phyloP scores from a whole-genome alignment of 2,329 filamentous ascomycete species.

The Pseudogymnoascus sp. region DNA sequence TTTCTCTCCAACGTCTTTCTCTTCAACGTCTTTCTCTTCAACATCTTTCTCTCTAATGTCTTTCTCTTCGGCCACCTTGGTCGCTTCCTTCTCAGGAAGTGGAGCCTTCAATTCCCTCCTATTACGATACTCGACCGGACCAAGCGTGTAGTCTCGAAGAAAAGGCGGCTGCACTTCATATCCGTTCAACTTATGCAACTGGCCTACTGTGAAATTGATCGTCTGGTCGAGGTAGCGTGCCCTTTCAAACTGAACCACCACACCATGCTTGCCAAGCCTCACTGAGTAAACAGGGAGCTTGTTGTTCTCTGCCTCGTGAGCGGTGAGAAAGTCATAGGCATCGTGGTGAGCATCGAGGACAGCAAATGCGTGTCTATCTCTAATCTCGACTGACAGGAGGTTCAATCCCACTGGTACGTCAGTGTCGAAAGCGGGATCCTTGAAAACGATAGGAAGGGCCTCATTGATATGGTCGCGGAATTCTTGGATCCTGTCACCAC shows the following conservation, averaged over 20 bases:
- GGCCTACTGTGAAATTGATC: background rate
- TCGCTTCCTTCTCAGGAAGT: background rate
- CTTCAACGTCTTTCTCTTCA: background rate
- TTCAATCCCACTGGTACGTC: background rate
- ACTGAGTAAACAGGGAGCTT: background rate
- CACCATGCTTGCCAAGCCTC: no score
- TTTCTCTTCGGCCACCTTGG: background rate
- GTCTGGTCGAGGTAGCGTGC: background rate
- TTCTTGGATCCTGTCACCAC: background rate
- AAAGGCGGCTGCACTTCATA: background rate
- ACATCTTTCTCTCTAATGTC: constrained; percentile 16
- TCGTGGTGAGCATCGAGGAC: background rate
- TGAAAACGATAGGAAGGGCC: background rate
- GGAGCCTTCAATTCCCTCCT: constrained; percentile 2
- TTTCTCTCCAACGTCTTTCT: constrained; percentile 18
- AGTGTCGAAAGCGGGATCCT: background rate
- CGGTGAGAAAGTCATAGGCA: background rate
- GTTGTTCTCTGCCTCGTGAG: background rate
- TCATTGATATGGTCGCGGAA: background rate
- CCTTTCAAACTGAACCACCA: no score
- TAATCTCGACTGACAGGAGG: background rate
- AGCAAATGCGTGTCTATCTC: background rate
- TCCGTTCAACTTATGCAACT: constrained; percentile 3
- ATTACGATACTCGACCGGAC: constrained; percentile 12
- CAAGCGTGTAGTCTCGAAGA: constrained; percentile 9